Percentiles rank a stretch among this genome's conserved stretches.
Evolutionary conservation across 2,329 filamentous ascomycete species (phyloP).

Genomic region (Verticillium nubilum): DNA sequence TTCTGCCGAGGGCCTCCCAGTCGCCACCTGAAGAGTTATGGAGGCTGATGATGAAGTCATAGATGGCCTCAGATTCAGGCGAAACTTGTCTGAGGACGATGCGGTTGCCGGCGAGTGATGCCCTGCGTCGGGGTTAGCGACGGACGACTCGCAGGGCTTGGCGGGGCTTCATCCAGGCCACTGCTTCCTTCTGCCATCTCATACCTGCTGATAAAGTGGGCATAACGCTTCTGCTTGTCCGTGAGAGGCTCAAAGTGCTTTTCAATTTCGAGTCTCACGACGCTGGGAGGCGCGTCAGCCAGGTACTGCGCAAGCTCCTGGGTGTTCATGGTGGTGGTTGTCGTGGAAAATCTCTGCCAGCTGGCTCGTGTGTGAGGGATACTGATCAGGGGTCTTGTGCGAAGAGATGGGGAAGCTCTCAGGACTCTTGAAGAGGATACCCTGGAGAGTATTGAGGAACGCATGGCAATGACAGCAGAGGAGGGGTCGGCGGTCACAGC

Average conservation of each 20-base stretch:
- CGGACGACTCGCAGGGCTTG: neutral
- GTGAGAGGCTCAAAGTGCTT: constrained; percentile 80
- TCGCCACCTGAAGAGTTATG: constrained; percentile 62
- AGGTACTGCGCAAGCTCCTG: constrained; percentile 70
- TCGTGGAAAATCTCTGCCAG: constrained; percentile 15
- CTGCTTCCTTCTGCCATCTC: constrained; percentile 10
- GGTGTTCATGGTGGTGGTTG: constrained; percentile 45
- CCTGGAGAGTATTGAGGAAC: constrained; percentile 24
- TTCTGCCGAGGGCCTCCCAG: constrained; percentile 62
- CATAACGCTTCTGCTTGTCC: constrained; percentile 80
- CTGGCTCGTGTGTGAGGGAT: constrained; percentile 3
- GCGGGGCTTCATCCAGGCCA: neutral
- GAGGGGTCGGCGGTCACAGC: neutral
- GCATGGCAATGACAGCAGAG: neutral
- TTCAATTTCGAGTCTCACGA: constrained; percentile 85
- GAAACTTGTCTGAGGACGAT: constrained; percentile 78
- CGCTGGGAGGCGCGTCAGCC: constrained; percentile 82
- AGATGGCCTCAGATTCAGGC: constrained; percentile 75
- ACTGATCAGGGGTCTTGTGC: constrained; percentile 2
- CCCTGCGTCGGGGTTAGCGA: constrained; percentile 38
- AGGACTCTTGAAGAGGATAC: constrained; percentile 18
- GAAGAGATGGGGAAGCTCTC: neutral
- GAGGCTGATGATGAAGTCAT: constrained; percentile 71
- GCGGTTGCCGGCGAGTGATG: constrained; percentile 70
- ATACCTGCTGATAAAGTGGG: constrained; percentile 81